phyloP scores from a whole-genome alignment of 2,329 filamentous ascomycete genomes.

The Alternaria arbusti region DNA sequence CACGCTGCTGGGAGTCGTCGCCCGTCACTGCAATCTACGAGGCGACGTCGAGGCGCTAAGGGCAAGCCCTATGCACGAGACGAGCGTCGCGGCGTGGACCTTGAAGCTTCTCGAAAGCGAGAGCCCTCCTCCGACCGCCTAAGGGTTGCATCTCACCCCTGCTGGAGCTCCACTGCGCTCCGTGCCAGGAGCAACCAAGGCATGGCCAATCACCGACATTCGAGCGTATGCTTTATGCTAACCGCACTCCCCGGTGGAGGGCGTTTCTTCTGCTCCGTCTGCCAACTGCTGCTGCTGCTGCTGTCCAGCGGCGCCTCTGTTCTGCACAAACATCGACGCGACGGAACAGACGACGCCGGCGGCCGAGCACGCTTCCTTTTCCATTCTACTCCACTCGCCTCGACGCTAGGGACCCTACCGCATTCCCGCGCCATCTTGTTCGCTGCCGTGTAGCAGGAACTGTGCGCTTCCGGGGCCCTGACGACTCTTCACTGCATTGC shows the following conservation, averaged over 20 bases:
- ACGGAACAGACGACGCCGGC: background rate
- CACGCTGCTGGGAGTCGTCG: conserved; percentile 23
- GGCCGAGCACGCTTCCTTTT: background rate
- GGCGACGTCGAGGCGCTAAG: background rate
- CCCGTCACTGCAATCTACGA: conserved; percentile 1
- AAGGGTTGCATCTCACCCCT: conserved; percentile 37
- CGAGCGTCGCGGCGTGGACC: conserved; percentile 6
- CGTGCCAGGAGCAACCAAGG: conserved; percentile 22
- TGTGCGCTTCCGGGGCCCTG: conserved; percentile 12
- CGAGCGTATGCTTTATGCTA: conserved; percentile 40
- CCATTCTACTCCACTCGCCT: conserved; percentile 19
- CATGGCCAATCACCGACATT: conserved; percentile 34
- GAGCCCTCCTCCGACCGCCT: conserved; percentile 21
- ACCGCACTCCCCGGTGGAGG: conserved; percentile 33
- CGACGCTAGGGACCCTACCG: conserved; percentile 24
- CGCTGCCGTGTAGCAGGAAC: conserved; percentile 40
- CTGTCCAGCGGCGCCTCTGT: conserved; percentile 17
- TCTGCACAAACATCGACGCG: background rate
- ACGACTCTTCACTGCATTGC: conserved; percentile 3
- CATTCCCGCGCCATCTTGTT: conserved; percentile 23
- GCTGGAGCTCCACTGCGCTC: conserved; percentile 30
- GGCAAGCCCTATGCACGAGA: conserved; percentile 16
- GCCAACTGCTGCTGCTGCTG: conserved; percentile 15
- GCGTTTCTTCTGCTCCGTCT: conserved; percentile 26
- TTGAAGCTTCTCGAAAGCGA: conserved; percentile 10